Evolutionary conservation across 2,329 filamentous ascomycete genomes (phyloP).

Genomic region (Sporothrix pallida): DNA sequence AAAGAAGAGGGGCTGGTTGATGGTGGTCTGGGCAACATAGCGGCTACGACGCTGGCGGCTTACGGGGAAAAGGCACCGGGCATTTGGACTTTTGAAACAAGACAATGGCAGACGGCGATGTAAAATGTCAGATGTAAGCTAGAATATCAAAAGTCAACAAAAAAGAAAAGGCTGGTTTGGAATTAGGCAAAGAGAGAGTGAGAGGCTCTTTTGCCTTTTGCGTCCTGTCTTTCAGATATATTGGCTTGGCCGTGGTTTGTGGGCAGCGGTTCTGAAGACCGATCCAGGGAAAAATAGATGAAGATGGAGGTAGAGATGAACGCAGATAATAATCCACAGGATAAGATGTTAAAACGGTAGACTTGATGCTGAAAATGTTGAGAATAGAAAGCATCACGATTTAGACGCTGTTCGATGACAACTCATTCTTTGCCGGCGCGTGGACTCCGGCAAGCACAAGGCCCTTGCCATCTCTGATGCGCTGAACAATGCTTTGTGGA

Average conservation of each 20-base stretch:
- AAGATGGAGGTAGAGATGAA: not conserved
- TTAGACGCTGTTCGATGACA: not conserved
- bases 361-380: not conserved
- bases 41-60: constrained; percentile 23
- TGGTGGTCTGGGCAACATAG: constrained; percentile 29
- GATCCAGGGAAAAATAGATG: constrained; percentile 4
- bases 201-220: not conserved
- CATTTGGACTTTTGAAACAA: constrained; percentile 19
- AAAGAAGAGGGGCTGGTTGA: no score
- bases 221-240: constrained; percentile 13
- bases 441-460: not conserved
- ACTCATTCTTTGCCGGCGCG: not conserved
- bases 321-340: not conserved
- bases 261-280: not conserved
- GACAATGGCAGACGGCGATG: not conserved
- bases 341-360: not conserved
- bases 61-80: not conserved
- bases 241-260: not conserved
- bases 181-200: not conserved
- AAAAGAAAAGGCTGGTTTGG: constrained; percentile 16
- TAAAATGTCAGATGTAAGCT: not conserved
- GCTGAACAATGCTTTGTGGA: not conserved
- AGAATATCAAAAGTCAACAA: not conserved
- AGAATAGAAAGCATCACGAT: not conserved
- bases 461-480: not conserved